phyloP scores from a whole-genome alignment of 2,329 filamentous ascomycete genomes.

The Talaromyces funiculosus region DNA sequence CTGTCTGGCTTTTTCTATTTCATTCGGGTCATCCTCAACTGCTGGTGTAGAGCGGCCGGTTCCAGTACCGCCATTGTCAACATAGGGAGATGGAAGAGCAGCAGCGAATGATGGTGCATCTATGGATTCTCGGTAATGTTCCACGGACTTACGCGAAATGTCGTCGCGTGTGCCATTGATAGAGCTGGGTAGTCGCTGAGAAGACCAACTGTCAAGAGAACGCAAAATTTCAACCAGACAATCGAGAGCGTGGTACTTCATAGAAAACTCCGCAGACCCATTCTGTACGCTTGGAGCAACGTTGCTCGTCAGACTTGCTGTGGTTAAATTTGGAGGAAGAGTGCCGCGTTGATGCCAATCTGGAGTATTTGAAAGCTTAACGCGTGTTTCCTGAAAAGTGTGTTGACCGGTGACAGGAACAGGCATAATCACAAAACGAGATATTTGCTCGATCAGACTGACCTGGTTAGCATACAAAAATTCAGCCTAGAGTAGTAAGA shows the following conservation, averaged over 20 bases:
- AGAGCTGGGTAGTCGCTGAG: constrained; percentile 56
- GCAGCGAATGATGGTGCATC: constrained; percentile 56
- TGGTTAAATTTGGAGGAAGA: constrained; percentile 78
- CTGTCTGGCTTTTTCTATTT: constrained; percentile 92
- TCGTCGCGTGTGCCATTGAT: constrained; percentile 45
- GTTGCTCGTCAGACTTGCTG: constrained; percentile 61
- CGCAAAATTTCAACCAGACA: constrained; percentile 81
- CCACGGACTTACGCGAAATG: constrained; percentile 49
- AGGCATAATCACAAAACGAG: constrained; percentile 74
- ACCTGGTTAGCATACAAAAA: constrained; percentile 8
- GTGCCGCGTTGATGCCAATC: constrained; percentile 88
- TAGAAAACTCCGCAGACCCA: constrained; percentile 79
- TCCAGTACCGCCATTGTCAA: constrained; percentile 56
- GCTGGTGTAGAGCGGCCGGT: constrained; percentile 60
- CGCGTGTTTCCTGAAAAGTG: constrained; percentile 73
- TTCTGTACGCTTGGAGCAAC: constrained; percentile 49
- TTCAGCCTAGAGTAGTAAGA: background rate
- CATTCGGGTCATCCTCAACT: constrained; percentile 81
- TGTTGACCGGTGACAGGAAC: constrained; percentile 69
- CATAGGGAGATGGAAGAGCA: constrained; percentile 40
- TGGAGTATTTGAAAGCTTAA: constrained; percentile 53
- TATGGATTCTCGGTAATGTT: constrained; percentile 65
- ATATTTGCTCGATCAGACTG: constrained; percentile 85
- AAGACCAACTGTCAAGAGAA: constrained; percentile 89
- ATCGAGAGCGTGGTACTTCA: constrained; percentile 86